Evolutionary conservation across 441 rosid genomes (phyloP).

Genomic region (Populus hybrid): DNA sequence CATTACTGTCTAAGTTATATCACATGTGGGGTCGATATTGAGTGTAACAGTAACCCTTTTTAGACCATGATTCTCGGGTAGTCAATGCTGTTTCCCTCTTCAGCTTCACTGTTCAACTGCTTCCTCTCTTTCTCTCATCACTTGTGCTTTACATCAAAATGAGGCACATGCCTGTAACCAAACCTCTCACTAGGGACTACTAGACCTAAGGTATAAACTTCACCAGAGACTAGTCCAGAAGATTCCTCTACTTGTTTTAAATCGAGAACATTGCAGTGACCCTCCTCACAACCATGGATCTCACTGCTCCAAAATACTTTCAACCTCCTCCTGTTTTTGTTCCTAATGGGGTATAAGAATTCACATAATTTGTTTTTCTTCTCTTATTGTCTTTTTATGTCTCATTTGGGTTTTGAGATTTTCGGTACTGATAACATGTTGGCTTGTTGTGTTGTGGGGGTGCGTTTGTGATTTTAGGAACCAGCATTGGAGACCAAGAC

Average conservation of each 20-base stretch:
- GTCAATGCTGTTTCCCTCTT: slow-evolving; percentile 28
- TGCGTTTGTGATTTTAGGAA: slow-evolving; percentile 34
- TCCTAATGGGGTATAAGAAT: slow-evolving; percentile 43
- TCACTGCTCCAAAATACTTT: slow-evolving; percentile 47
- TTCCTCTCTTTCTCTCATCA: slow-evolving; percentile 31
- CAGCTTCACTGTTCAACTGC: slow-evolving; percentile 22
- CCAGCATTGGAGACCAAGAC: slow-evolving; percentile 39
- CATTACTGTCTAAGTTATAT: neutral
- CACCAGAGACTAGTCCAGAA: slow-evolving; percentile 6
- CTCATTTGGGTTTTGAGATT: slow-evolving; percentile 11
- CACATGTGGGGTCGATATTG: slow-evolving; percentile 11
- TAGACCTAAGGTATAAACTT: neutral
- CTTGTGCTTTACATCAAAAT: slow-evolving; percentile 17
- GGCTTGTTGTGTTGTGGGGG: neutral
- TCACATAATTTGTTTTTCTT: slow-evolving; percentile 21
- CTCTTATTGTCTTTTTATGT: slow-evolving; percentile 4
- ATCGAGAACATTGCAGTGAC: slow-evolving; percentile 5
- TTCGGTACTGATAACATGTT: neutral
- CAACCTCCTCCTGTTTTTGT: slow-evolving; percentile 46
- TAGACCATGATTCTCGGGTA: slow-evolving; percentile 11
- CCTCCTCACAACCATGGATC: slow-evolving; percentile 48
- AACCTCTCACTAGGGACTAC: neutral
- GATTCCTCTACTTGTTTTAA: neutral
- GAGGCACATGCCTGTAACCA: neutral
- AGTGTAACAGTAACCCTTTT: slow-evolving; percentile 1